phyloP scores from a whole-genome alignment of 2,329 filamentous ascomycete species.

The Colletotrichum sp. region DNA sequence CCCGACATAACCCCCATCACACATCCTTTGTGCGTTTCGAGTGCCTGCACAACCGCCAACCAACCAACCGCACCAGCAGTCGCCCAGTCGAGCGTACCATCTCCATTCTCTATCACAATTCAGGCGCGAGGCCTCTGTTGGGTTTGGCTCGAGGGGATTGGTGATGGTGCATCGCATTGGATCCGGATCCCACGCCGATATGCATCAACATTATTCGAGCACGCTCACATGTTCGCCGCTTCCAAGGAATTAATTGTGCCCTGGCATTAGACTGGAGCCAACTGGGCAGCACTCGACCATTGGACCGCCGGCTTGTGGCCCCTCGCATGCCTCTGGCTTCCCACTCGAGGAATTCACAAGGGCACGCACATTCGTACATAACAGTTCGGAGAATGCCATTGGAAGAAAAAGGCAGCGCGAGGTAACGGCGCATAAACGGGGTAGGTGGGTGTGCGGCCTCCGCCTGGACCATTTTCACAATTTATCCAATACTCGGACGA shows the following conservation, averaged over 20 bases:
- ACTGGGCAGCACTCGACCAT: not conserved
- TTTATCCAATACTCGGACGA: conserved; percentile 13
- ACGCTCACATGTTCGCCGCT: conserved; percentile 15
- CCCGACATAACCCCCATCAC: conserved; percentile 1
- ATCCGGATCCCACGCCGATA: conserved; percentile 12
- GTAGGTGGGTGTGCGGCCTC: conserved; percentile 14
- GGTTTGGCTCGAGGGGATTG: not conserved
- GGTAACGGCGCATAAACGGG: not conserved
- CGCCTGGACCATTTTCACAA: conserved; percentile 15
- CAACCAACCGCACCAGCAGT: not conserved
- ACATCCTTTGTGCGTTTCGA: conserved; percentile 22
- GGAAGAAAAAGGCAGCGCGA: not conserved
- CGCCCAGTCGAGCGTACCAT: not conserved
- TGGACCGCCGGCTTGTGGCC: not conserved
- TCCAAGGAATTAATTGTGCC: conserved; percentile 10
- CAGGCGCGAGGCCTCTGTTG: not conserved
- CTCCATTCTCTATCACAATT: not conserved
- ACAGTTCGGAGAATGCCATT: not conserved
- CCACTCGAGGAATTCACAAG: conserved; percentile 11
- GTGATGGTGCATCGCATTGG: not conserved
- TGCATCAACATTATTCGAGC: conserved; percentile 21
- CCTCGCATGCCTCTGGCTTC: conserved; percentile 9
- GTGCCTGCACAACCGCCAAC: conserved; percentile 19
- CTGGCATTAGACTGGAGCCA: not conserved
- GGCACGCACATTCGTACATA: conserved; percentile 1